Evolutionary conservation across 108 stramenopile genomes (phyloP).

Genomic region (Nitzschia sp.): DNA sequence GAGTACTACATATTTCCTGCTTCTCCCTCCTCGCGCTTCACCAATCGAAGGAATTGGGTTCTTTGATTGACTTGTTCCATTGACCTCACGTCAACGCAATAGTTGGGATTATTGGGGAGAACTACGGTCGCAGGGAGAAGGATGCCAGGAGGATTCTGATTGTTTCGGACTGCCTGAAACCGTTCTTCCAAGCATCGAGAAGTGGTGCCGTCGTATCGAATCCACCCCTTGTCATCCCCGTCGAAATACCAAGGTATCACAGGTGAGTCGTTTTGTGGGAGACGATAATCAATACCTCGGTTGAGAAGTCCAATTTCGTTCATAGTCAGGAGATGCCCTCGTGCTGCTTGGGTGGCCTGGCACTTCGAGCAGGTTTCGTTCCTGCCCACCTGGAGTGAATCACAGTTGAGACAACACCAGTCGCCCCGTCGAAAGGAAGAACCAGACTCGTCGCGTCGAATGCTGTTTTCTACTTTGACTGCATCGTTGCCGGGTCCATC

Average conservation of each 20-base stretch:
- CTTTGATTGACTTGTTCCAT: slow-evolving; percentile 39
- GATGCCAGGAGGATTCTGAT: background rate
- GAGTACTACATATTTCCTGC: too few relatives aligned
- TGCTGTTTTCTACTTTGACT: background rate
- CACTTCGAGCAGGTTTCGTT: background rate
- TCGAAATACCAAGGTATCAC: slow-evolving; percentile 29
- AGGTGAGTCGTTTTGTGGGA: background rate
- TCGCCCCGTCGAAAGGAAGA: slow-evolving; percentile 42
- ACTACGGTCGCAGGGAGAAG: background rate
- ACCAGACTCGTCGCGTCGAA: slow-evolving; percentile 23
- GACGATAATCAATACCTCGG: slow-evolving; percentile 12
- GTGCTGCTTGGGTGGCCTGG: background rate
- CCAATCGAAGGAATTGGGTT: slow-evolving; percentile 22
- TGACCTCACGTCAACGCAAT: slow-evolving; percentile 23
- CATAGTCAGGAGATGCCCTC: slow-evolving; percentile 10
- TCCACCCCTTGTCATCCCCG: slow-evolving; percentile 30
- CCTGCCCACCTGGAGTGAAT: background rate
- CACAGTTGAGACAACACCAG: slow-evolving; percentile 32
- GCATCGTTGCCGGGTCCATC: slow-evolving; percentile 5
- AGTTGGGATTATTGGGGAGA: slow-evolving; percentile 9
- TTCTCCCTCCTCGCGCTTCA: slow-evolving; percentile 6
- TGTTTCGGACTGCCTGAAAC: slow-evolving; percentile 4
- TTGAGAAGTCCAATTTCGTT: slow-evolving; percentile 11
- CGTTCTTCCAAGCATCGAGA: slow-evolving; percentile 17
- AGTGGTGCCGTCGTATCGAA: slow-evolving; percentile 28